These are phyloP conservation scores for Chytriomyces sp. DNA, from an alignment of 192 early-diverging fungal genomes.

Conservation along the genomic window DNA sequence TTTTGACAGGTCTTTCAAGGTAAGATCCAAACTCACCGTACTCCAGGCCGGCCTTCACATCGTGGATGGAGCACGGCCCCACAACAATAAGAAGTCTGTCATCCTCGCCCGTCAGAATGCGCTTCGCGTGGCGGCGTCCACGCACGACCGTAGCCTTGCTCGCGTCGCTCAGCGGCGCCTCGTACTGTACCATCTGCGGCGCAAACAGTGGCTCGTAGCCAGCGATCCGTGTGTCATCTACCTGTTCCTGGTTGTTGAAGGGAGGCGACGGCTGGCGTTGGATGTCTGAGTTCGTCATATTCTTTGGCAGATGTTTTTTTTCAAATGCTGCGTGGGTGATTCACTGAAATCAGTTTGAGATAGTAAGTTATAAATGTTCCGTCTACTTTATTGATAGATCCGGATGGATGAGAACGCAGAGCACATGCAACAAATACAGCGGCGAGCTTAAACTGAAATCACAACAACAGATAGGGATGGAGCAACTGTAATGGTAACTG, in stretches of 20 bases:
- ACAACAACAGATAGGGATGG: no score
- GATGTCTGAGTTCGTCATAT: no score
- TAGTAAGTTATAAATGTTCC: no score
- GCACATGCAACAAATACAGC: no score
- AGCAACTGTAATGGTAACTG: no score
- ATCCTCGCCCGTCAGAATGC: slow-evolving; percentile 77
- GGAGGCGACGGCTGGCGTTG: slow-evolving; percentile 6
- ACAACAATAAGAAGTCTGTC: slow-evolving; percentile 90
- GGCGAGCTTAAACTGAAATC: no score
- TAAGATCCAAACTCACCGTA: slow-evolving; percentile 64
- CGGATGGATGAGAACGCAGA: no score
- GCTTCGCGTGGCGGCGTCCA: slow-evolving; percentile 52
- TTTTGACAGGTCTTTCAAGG: no score
- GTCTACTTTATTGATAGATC: no score
- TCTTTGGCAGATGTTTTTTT: no score
- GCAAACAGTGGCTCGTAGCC: slow-evolving; percentile 81
- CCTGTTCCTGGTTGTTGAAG: slow-evolving; percentile 20
- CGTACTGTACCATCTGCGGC: slow-evolving; percentile 67
- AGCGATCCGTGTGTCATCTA: slow-evolving; percentile 84
- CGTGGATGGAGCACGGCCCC: slow-evolving; percentile 98
- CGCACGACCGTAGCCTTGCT: slow-evolving; percentile 35
- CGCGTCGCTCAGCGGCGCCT: slow-evolving; percentile 57
- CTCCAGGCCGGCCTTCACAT: slow-evolving; percentile 80
- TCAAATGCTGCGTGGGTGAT: no score
- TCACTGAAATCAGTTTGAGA: no score